A percentile compares a stretch with the other conserved stretches of the same genome.
phyloP scores from a whole-genome alignment of 2,329 filamentous ascomycete species.

The Pseudopithomyces maydicus region DNA sequence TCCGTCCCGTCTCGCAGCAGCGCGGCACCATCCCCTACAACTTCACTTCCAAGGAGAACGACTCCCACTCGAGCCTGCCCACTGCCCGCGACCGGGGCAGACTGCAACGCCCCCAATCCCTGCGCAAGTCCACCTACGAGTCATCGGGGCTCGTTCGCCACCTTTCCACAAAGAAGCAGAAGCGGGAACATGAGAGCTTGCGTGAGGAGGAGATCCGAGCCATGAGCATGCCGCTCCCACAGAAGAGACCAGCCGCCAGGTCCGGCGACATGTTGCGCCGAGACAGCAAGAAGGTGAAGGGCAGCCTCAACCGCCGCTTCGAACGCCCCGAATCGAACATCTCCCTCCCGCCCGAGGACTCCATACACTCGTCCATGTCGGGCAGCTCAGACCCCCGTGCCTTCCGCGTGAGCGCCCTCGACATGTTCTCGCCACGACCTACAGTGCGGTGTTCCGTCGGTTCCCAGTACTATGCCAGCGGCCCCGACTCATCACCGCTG shows the following conservation, averaged over 20 bases:
- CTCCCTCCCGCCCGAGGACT: conserved; percentile 75
- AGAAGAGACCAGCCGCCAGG: conserved; percentile 65
- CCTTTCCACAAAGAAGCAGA: conserved; percentile 74
- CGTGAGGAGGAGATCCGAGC: conserved; percentile 88
- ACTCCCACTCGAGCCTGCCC: conserved; percentile 43
- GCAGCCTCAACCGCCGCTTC: conserved; percentile 60
- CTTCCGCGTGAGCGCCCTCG: conserved; percentile 80
- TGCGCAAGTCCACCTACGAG: conserved; percentile 64
- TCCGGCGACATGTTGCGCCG: conserved; percentile 65
- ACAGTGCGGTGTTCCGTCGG: conserved; percentile 76
- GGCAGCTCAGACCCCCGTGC: conserved; percentile 74
- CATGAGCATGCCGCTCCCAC: conserved; percentile 73
- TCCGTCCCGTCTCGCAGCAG: conserved; percentile 50
- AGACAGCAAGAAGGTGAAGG: conserved; percentile 70
- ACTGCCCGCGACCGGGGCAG: conserved; percentile 50
- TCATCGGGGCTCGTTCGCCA: conserved; percentile 61
- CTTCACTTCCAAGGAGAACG: conserved; percentile 37
- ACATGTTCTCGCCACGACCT: conserved; percentile 83
- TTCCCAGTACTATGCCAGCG: conserved; percentile 59
- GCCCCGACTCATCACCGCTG: conserved; percentile 37
- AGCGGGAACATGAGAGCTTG: conserved; percentile 67
- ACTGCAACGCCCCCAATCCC: conserved; percentile 53
- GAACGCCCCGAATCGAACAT: conserved; percentile 71
- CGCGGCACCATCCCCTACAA: conserved; percentile 51
- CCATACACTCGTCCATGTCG: conserved; percentile 77